A percentile compares a stretch with the other conserved stretches of the same genome.
These are phyloP conservation scores for Recurvomyces mirabilis DNA, from an alignment of 495 filamentous ascomycete species.

Conservation along the genomic window DNA sequence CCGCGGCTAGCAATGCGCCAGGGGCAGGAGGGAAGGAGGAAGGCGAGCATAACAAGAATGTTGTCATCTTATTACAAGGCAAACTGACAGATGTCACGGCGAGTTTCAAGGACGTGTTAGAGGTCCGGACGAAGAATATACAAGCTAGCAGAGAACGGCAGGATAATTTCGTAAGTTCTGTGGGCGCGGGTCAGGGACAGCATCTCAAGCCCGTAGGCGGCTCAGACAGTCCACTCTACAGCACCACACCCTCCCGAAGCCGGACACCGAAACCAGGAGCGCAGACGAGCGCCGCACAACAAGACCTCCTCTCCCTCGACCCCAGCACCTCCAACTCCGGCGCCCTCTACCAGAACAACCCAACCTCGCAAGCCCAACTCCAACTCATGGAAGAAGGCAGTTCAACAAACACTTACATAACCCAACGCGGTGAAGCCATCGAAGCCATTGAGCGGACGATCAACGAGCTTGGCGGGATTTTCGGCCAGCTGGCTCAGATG, in stretches of 20 bases:
- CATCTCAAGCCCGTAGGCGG: constrained; percentile 44
- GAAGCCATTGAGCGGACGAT: constrained; percentile 96
- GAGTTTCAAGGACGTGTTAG: constrained; percentile 94
- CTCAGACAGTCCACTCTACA: constrained; percentile 75
- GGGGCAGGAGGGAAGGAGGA: constrained; percentile 31
- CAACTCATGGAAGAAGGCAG: constrained; percentile 85
- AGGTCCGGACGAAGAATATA: constrained; percentile 96
- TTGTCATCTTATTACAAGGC: constrained; percentile 82
- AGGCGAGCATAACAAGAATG: constrained; percentile 90
- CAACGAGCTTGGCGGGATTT: constrained; percentile 85
- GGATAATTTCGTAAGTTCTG: constrained; percentile 90
- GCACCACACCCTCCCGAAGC: constrained; percentile 49
- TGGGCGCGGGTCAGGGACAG: constrained; percentile 58
- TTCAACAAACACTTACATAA: constrained; percentile 77
- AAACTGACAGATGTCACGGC: constrained; percentile 88
- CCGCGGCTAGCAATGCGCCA: constrained; percentile 32
- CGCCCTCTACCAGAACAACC: constrained; percentile 20
- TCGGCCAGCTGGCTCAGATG: constrained; percentile 94
- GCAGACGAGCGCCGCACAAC: constrained; percentile 33
- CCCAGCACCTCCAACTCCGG: constrained; percentile 44
- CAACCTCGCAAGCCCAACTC: constrained; percentile 73
- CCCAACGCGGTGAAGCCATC: constrained; percentile 88
- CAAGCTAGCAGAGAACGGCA: constrained; percentile 85
- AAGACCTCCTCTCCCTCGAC: constrained; percentile 77
- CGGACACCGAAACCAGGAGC: constrained; percentile 49